A percentile compares a stretch with the other conserved stretches of the same genome.
These are phyloP conservation scores for Ascocoryne sarcoides DNA, from an alignment of 2,329 filamentous ascomycete genomes.

Conservation along the genomic window DNA sequence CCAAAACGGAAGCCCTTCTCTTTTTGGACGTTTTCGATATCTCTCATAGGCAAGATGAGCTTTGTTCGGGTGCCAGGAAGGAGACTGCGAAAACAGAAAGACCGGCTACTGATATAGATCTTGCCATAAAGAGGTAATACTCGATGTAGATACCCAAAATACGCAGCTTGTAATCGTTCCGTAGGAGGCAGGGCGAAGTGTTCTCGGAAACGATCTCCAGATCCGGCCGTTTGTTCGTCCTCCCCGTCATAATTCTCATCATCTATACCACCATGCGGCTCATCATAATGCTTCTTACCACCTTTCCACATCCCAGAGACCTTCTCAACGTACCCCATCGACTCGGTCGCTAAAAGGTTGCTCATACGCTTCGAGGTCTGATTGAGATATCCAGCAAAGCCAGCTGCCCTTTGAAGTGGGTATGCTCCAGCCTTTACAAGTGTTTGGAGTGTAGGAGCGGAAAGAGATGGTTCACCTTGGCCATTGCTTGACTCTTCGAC, in stretches of 20 bases:
- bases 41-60: slow-evolving; percentile 79
- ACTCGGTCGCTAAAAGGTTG: slow-evolving; percentile 74
- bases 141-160: slow-evolving; percentile 85
- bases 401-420: slow-evolving; percentile 74
- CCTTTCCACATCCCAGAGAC: slow-evolving; percentile 97
- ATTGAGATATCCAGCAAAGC: slow-evolving; percentile 74
- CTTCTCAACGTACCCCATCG: slow-evolving; percentile 94
- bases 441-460: slow-evolving; percentile 47
- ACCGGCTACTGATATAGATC: slow-evolving; percentile 82
- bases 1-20: slow-evolving; percentile 91
- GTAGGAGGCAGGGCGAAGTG: slow-evolving; percentile 83
- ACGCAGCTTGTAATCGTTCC: slow-evolving; percentile 79
- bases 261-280: slow-evolving; percentile 43
- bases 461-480: slow-evolving; percentile 29
- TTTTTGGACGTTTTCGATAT: slow-evolving; percentile 89
- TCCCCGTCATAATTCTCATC: slow-evolving; percentile 46
- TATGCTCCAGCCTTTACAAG: slow-evolving; percentile 57
- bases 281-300: slow-evolving; percentile 79
- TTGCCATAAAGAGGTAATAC: slow-evolving; percentile 92
- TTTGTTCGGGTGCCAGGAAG: slow-evolving; percentile 86
- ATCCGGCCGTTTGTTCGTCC: slow-evolving; percentile 55
- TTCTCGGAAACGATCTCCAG: slow-evolving; percentile 74
- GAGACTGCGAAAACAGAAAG: slow-evolving; percentile 88
- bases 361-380: slow-evolving; percentile 74
- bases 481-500: slow-evolving; percentile 14